Conservation (phyloP, 257 asterid genomes). For the Nicotiana undulata region DNA sequence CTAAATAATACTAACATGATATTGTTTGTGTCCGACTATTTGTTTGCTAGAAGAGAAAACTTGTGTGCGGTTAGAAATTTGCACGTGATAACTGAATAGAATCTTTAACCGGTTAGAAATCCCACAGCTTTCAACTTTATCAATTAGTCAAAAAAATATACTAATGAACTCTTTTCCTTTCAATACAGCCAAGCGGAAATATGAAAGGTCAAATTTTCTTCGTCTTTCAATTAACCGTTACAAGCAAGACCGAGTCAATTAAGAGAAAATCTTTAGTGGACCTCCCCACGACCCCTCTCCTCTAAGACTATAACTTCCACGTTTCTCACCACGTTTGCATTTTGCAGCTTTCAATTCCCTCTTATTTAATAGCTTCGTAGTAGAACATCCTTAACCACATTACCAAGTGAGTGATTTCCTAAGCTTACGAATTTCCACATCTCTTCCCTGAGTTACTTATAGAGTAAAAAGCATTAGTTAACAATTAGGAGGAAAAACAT, state of each 20-base stretch:
- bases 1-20: neutral
- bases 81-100: neutral
- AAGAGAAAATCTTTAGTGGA: neutral
- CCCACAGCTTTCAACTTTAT: no score
- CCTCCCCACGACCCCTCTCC: constrained; percentile 16
- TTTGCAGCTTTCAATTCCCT: neutral
- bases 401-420: neutral
- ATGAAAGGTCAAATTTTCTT: neutral
- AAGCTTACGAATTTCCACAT: neutral
- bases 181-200: neutral
- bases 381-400: neutral
- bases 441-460: neutral
- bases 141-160: no score
- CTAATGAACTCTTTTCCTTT: no score
- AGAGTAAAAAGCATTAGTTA: neutral
- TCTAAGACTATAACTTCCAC: constrained; percentile 25
- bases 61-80: neutral
- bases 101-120: neutral
- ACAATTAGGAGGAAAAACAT: constrained; percentile 4
- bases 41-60: neutral
- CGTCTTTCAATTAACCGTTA: neutral
- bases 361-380: neutral
- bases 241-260: constrained; percentile 13
- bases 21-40: neutral
- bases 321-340: constrained; percentile 9